A percentile compares a stretch with the other conserved stretches of the same genome.
phyloP scores from a whole-genome alignment of 108 stramenopile species.

The Cafeteria roenbergensis region DNA sequence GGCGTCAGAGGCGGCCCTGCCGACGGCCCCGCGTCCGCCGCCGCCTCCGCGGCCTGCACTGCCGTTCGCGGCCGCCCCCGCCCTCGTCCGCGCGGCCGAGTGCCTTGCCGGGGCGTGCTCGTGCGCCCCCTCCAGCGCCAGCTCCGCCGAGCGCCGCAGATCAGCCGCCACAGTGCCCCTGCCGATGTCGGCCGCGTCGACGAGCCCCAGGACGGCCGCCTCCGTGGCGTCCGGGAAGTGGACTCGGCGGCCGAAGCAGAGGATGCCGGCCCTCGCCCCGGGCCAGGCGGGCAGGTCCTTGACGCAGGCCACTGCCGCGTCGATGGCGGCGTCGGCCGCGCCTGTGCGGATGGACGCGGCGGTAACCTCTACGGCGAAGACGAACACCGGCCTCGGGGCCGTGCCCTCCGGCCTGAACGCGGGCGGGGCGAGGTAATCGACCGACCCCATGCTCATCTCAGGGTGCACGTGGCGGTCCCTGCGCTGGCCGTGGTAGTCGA shows the following conservation, averaged over 20 bases:
- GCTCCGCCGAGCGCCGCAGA: too few relatives aligned
- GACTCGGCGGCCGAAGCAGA: not conserved
- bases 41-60: too few relatives aligned
- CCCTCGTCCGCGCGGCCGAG: too few relatives aligned
- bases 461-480: constrained; percentile 29
- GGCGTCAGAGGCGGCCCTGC: too few relatives aligned
- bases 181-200: too few relatives aligned
- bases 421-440: constrained; percentile 26
- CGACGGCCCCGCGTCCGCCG: too few relatives aligned
- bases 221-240: too few relatives aligned
- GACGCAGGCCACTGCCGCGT: constrained; percentile 24
- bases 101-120: too few relatives aligned
- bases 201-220: too few relatives aligned
- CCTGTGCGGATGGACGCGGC: constrained; percentile 20
- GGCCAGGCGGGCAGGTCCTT: constrained; percentile 22
- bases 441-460: constrained; percentile 26
- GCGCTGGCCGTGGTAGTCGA: constrained; percentile 29
- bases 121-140: too few relatives aligned
- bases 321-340: constrained; percentile 17
- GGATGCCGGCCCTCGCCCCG: not conserved
- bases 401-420: constrained; percentile 43
- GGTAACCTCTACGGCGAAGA: constrained; percentile 37
- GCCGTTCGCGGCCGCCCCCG: too few relatives aligned
- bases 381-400: constrained; percentile 34
- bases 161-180: too few relatives aligned